phyloP scores from a whole-genome alignment of 306 rosid genomes.

The Gastrolobium bilobum region DNA sequence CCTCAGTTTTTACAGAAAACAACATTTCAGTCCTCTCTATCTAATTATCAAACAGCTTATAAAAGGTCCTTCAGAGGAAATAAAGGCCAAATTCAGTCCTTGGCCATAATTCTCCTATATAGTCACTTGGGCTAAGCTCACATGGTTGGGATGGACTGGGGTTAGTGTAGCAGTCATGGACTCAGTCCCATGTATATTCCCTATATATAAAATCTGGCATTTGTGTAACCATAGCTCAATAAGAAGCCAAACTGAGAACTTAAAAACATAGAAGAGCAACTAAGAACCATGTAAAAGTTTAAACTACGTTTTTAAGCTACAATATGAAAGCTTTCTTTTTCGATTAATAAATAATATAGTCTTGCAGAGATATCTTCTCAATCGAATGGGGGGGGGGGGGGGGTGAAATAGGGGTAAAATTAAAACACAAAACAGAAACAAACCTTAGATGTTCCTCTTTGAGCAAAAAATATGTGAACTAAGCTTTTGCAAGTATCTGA shows the following conservation, averaged over 20 bases:
- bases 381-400: not conserved
- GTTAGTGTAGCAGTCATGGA: not conserved
- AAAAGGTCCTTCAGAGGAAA: not conserved
- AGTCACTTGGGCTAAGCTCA: not conserved
- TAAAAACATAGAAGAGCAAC: slow-evolving; percentile 10
- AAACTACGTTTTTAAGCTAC: slow-evolving; percentile 24
- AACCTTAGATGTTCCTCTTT: slow-evolving; percentile 94
- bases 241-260: slow-evolving; percentile 14
- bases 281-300: not conserved
- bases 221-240: not conserved
- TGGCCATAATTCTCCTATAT: slow-evolving; percentile 33
- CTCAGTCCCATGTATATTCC: slow-evolving; percentile 22
- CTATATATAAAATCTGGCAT: not conserved
- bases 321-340: slow-evolving; percentile 5
- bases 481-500: slow-evolving; percentile 85
- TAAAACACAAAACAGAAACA: slow-evolving; percentile 45
- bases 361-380: slow-evolving; percentile 17
- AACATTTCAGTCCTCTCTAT: not conserved
- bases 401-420: slow-evolving; percentile 12
- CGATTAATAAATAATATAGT: slow-evolving; percentile 22
- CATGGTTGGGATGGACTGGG: not conserved
- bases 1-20: not conserved
- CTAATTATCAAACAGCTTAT: not conserved
- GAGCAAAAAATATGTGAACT: slow-evolving; percentile 88
- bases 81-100: slow-evolving; percentile 19